Base-by-base conservation (phyloP, 495 filamentous ascomycete genomes). In the Cladorrhinum samala region DNA sequence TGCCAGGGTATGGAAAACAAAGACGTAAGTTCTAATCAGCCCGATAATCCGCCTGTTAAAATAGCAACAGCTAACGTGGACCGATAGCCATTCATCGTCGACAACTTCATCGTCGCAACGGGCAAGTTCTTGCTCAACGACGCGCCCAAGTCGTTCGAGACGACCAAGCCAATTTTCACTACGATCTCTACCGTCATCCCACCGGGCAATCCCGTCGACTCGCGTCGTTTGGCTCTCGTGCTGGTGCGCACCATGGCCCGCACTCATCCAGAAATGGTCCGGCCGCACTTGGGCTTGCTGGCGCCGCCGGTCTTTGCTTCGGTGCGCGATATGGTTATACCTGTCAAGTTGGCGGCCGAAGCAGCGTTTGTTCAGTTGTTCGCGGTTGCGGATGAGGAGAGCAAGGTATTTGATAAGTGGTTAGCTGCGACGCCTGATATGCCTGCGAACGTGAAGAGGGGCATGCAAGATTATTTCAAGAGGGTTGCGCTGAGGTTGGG, bases 401-500 rank as follows among this genome's bases (percentile, higher is more conserved):
- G 75, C 37, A 84, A 83, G 55, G 84, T 96, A 19, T 97, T 96
- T 61, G 92, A 98, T 51, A 90, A 90, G 74, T 98, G 90, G 62
- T 83, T 97, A 67, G 57, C 58, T 3, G 66, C 62, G 0, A 59
- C 60, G 1, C n/a, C n/a, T n/a, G 82, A 80, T 0, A 68, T 95
- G 30, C 73, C 80, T 2, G 73, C 86, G 0, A 83, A 78, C 8
- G 80, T 79, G 25, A 94, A 94, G 78, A 74, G 93, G 51, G 91
- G 87, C 65, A 96, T 97, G 88, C 81, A 85, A 41, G 93, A 98
- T 61, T 98, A 98, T 72, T 97, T 97, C 73, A 96, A 95, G 77
- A 78, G 94, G 14, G 84, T 97, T 40, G 88, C 88, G 13, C 68
- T 95, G 51, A 78, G 91, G 59, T 70, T 97, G 17, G 91, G 84